These are phyloP conservation scores for Fusarium sp. DNA, from an alignment of 2,329 filamentous ascomycete species.

Conservation along the genomic window DNA sequence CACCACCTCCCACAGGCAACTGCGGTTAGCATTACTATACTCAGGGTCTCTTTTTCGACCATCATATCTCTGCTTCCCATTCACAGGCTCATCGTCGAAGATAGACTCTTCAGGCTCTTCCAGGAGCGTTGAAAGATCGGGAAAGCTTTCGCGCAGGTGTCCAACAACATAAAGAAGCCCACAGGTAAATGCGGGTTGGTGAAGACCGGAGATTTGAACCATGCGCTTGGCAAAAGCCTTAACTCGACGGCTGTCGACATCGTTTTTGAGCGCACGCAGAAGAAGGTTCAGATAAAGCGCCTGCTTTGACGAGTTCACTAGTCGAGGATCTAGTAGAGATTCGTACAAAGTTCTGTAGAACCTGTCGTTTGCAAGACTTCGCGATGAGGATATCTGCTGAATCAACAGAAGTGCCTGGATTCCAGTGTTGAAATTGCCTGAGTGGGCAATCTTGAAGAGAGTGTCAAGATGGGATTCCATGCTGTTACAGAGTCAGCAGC, in stretches of 20 bases:
- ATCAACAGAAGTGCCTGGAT: conserved; percentile 96
- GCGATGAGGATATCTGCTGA: conserved; percentile 86
- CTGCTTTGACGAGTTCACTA: conserved; percentile 93
- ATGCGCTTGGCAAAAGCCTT: conserved; percentile 97
- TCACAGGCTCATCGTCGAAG: conserved; percentile 70
- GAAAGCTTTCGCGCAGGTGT: conserved; percentile 83
- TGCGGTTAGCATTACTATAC: conserved; percentile 91
- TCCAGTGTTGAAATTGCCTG: conserved; percentile 98
- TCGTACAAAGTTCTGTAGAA: conserved; percentile 98
- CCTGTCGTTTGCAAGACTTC: conserved; percentile 85
- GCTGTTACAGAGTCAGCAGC: conserved; percentile 55
- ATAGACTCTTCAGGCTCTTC: conserved; percentile 81
- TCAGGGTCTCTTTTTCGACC: conserved; percentile 92
- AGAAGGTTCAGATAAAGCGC: conserved; percentile 94
- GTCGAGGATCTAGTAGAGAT: conserved; percentile 89
- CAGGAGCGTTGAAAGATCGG: conserved; percentile 82
- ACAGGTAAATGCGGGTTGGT: conserved; percentile 93
- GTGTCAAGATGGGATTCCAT: conserved; percentile 93
- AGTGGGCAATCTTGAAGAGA: conserved; percentile 95
- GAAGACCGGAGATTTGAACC: conserved; percentile 86
- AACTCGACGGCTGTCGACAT: conserved; percentile 89
- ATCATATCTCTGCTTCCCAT: conserved; percentile 72
- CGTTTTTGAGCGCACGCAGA: conserved; percentile 87
- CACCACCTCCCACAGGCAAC: conserved; percentile 93
- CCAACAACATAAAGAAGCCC: conserved; percentile 91